Base-by-base conservation (phyloP, 2,329 filamentous ascomycete species). In the Ascocoryne sarcoides region DNA sequence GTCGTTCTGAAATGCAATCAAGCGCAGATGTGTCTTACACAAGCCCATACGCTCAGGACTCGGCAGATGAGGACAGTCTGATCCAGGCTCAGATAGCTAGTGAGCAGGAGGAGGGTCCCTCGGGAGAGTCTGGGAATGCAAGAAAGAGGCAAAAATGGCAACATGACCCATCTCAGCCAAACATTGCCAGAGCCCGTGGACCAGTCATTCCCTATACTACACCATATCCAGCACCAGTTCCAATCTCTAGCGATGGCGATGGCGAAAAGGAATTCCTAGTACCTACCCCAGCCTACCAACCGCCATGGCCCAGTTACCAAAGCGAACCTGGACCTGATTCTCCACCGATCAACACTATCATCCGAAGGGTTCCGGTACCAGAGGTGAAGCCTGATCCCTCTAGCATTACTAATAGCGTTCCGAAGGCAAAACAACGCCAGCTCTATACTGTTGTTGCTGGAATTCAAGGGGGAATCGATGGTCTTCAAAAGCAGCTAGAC, bases 401-500 rank as follows among this genome's bases (percentile, higher is more conserved):
- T 7, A 10, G 21, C 41, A 19, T 49, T 9, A 51, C 54, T 37
- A 46, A 49, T 35, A 45, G 36, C 3, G 35, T 51, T 1, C 46
- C 49, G 0, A 52, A 46, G 31, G 33, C 40, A n/a, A 52, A 51
- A 33, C 50, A 53, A 35, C 34, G 44, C 8, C 47, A 55, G 16
- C 43, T 57, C 4, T 51, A 46, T 39, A 42, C 43, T n/a, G 19
- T 55, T 7, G 32, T 55, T 10, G 47, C 43, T 37, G 50, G 49
- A 12, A 18, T 55, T 2, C 46, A 51, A 26, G 46, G 46, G 2
- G 48, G 48, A 3, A 51, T 57, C 28, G 44, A 51, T 33, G 36
- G 52, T 28, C 30, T 57, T 19, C 49, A 54, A 36, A 46, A 48
- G 18, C 48, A 57, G 21, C 29, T 57, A 26, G 48, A 49, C 35